These are phyloP conservation scores for Talaromyces ruber DNA, from an alignment of 495 filamentous ascomycete species.

Conservation along the genomic window DNA sequence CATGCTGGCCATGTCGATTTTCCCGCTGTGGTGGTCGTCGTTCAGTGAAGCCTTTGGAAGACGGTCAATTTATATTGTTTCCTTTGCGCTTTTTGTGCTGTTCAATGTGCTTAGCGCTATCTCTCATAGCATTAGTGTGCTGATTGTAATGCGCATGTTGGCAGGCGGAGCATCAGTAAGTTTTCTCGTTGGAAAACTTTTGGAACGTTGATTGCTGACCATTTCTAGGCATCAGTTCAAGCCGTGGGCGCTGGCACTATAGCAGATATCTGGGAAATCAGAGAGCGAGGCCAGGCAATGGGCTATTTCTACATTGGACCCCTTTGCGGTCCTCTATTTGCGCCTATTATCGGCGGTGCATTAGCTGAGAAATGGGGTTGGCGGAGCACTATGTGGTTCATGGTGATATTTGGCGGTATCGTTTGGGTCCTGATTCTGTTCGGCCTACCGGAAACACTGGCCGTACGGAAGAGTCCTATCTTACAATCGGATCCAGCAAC, in stretches of 20 bases:
- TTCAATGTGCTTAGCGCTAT: slow-evolving; percentile 69
- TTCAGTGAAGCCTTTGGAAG: slow-evolving; percentile 81
- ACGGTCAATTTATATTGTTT: slow-evolving; percentile 76
- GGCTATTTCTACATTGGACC: slow-evolving; percentile 88
- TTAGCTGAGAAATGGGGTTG: slow-evolving; percentile 66
- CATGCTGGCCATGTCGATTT: slow-evolving; percentile 86
- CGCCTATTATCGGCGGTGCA: slow-evolving; percentile 80
- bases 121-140: slow-evolving; percentile 69
- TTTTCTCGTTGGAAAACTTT: not conserved
- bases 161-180: slow-evolving; percentile 62
- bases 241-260: slow-evolving; percentile 91
- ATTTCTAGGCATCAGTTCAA: slow-evolving; percentile 61
- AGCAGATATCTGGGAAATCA: slow-evolving; percentile 81
- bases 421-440: slow-evolving; percentile 55
- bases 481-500: slow-evolving; percentile 10
- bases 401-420: slow-evolving; percentile 64
- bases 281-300: slow-evolving; percentile 82
- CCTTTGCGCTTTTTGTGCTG: slow-evolving; percentile 71
- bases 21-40: slow-evolving; percentile 90
- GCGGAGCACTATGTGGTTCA: slow-evolving; percentile 84
- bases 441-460: slow-evolving; percentile 62
- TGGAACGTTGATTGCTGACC: not conserved
- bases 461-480: slow-evolving; percentile 13
- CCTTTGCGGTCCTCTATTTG: slow-evolving; percentile 73
- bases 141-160: slow-evolving; percentile 76